Conservation (phyloP, 106 monocot species). For the Gastrodia elata region DNA sequence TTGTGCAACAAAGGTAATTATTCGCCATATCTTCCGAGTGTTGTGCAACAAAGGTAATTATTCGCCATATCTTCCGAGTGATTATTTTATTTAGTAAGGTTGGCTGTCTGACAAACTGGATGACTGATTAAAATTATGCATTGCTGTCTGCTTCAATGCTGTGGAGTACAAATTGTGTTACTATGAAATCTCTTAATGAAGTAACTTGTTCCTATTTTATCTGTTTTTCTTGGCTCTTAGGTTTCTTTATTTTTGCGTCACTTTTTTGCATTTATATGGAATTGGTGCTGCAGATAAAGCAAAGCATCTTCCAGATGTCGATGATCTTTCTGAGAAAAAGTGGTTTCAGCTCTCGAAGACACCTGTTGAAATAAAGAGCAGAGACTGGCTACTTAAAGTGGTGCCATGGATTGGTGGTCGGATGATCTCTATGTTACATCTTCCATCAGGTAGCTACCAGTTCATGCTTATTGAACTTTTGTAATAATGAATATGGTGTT, state of each 20-base stretch:
- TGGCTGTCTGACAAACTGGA: neutral
- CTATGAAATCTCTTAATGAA: neutral
- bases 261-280: neutral
- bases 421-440: slow-evolving; percentile 81
- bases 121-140: neutral
- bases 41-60: neutral
- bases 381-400: slow-evolving; percentile 71
- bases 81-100: neutral
- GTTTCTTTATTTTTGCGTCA: neutral
- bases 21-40: neutral
- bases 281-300: slow-evolving; percentile 43
- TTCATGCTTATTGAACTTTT: neutral
- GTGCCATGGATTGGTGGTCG: slow-evolving; percentile 95
- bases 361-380: slow-evolving; percentile 69
- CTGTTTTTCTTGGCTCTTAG: neutral
- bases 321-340: slow-evolving; percentile 27
- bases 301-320: slow-evolving; percentile 48
- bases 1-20: neutral
- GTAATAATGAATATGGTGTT: neutral
- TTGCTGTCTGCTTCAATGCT: neutral
- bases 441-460: slow-evolving; percentile 61
- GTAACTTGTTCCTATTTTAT: neutral
- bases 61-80: neutral
- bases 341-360: slow-evolving; percentile 55
- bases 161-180: neutral